Base-by-base conservation (phyloP, 768 basidiomycete species). In the Trametes cinnabarina region DNA sequence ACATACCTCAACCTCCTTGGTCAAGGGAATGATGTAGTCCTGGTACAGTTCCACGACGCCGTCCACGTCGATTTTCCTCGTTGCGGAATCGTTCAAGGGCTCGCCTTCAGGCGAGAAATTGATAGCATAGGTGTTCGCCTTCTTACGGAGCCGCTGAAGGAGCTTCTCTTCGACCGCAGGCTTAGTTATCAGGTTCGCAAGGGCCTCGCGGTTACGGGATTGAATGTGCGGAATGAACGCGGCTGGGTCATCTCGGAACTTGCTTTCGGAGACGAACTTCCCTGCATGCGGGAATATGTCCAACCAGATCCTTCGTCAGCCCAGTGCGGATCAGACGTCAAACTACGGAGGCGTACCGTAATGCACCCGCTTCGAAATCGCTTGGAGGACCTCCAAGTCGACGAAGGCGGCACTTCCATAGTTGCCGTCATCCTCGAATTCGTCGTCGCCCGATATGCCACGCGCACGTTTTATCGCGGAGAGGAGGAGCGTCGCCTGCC, bases 241-340 rank as follows among this genome's bases (percentile, higher is more conserved):
- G 34, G 87, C 77, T 19, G 97, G 96, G 60, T 91, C 78, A 28
- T 84, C 81, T n/a, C 80, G 70, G 77, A 99, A 99, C 71, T 99
- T 99, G 25, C 92, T 91, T 74, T 99, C 97, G 4, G 95, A 94
- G 5, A 99, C 97, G 71, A 99, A 99, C 80, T 98, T 98, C 56
- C 97, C 96, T 99, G 61, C 34, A 19, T 23, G n/a, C n/a, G n/a
- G n/a, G n/a, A n/a, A n/a, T n/a, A n/a, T n/a, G n/a, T n/a, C n/a
- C n/a, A n/a, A n/a, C n/a, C n/a, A 4, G 35, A 25, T 26, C 19
- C 14, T 23, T 12, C 30, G 30, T 32, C 12, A 32, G 30, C 12
- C 14, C 8, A 14, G 22, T 19, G 23, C 44, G 44, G 44, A 47
- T 47, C n/a, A 48, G 14, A 15, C 28, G 39, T 10, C 12, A 35